Percentiles rank a stretch among this genome's conserved stretches.
Evolutionary conservation across 78 protist genomes (phyloP).

Genomic region (Dictyostelium brefeldianum): DNA sequence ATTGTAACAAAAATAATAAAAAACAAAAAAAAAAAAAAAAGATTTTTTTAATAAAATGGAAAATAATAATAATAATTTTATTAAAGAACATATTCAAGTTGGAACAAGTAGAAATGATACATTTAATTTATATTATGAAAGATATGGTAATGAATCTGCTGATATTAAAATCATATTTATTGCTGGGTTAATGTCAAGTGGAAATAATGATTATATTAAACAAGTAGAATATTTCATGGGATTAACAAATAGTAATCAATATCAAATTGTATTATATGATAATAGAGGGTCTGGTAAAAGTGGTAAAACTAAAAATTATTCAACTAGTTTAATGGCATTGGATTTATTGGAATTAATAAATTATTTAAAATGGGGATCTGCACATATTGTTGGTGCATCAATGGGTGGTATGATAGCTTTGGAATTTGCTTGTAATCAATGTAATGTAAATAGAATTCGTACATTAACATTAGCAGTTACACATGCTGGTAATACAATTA

Average conservation of each 20-base stretch:
- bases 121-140: constrained; percentile 36
- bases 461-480: constrained; percentile 48
- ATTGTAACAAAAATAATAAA: neutral
- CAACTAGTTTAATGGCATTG: constrained; percentile 50
- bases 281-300: constrained; percentile 68
- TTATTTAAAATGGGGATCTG: constrained; percentile 42
- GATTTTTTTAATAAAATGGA: constrained; percentile 1
- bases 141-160: constrained; percentile 19
- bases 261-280: constrained; percentile 46
- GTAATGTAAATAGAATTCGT: neutral
- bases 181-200: constrained; percentile 40
- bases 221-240: constrained; percentile 32
- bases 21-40: neutral
- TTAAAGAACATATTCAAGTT: neutral
- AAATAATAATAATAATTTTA: neutral
- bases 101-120: neutral
- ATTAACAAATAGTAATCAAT: neutral
- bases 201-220: constrained; percentile 11
- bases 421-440: constrained; percentile 18
- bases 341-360: constrained; percentile 67
- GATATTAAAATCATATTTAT: constrained; percentile 23
- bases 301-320: constrained; percentile 11
- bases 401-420: constrained; percentile 82
- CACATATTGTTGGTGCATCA: constrained; percentile 63
- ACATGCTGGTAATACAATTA: constrained; percentile 36